Base-by-base conservation (phyloP, 2,329 filamentous ascomycete species). In the Fusarium sp. region DNA sequence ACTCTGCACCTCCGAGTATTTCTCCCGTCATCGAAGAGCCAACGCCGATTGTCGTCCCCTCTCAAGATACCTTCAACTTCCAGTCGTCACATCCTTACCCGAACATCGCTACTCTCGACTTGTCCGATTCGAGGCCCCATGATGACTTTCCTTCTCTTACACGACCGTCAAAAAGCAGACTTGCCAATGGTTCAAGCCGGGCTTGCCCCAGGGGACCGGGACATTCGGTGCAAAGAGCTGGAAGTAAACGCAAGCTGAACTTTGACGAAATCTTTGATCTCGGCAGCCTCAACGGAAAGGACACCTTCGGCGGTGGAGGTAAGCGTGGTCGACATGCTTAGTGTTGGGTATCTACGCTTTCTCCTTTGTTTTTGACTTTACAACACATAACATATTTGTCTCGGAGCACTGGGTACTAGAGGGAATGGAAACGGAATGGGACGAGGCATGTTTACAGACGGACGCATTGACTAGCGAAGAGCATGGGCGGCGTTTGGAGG, bases 191-290 rank as follows among this genome's bases (percentile, higher is more conserved):
- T 46, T 47, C 72, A 18, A 71, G 64, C 38, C 76, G 77, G 59
- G 40, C 74, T 38, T 67, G 70, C 34, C 65, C 77, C 24, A 72
- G 77, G 32, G 68, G 77, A 55, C 74, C 74, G 20, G 74, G 78
- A 69, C 83, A 86, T 49, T 80, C 92, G 11, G 89, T 89, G 7
- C 86, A 86, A 62, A 89, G 88, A 9, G 88, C 91, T 11, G 92
- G 92, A 3, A 86, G 89, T 72, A 95, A 95, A 79, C 86, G 92
- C 44, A 88, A 91, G 74, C 86, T 93, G 72, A 91, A 92, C 73
- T 87, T 92, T 74, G 88, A 89, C 25, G 92, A 94, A 75, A 90
- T 94, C 57, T 94, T 94, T 76, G 91, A 93, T 30, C 59, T 76
- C 10, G 88, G 88, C 56, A 89, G 88, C 69, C 78, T 92, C 53